These are phyloP conservation scores for Suillus clintonianus DNA, from an alignment of 768 basidiomycete species.

Conservation along the genomic window DNA sequence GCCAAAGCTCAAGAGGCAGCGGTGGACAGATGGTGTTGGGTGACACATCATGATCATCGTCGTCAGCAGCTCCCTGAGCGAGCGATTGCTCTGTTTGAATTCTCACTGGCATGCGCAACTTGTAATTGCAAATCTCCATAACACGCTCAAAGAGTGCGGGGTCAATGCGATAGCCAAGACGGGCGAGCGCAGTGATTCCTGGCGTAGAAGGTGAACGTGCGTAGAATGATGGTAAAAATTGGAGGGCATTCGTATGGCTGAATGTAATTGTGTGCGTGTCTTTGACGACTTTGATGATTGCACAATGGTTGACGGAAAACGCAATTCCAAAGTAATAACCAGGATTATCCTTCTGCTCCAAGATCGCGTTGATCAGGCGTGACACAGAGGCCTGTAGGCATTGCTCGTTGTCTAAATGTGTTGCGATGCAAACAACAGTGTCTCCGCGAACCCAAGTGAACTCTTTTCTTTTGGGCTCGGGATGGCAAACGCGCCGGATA, in stretches of 20 bases:
- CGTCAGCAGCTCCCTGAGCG: too few relatives aligned
- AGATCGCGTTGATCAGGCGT: neutral
- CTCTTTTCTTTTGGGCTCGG: neutral
- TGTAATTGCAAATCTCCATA: neutral
- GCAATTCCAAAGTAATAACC: conserved; percentile 1
- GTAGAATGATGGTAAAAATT: conserved; percentile 20
- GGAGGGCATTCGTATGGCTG: conserved; percentile 11
- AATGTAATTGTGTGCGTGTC: conserved; percentile 2
- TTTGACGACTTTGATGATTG: conserved; percentile 14
- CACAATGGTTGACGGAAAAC: conserved; percentile 17
- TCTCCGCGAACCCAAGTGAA: conserved; percentile 4
- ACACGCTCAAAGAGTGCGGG: neutral
- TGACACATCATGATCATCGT: too few relatives aligned
- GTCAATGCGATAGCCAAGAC: neutral
- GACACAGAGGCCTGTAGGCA: neutral
- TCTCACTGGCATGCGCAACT: too few relatives aligned
- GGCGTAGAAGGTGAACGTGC: conserved; percentile 10
- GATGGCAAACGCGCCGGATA: too few relatives aligned
- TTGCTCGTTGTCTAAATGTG: conserved; percentile 23
- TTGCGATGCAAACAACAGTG: conserved; percentile 8
- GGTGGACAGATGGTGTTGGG: neutral
- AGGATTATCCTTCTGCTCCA: neutral
- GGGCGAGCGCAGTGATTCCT: conserved; percentile 7
- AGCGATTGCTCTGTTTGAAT: too few relatives aligned
- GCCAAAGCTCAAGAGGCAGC: neutral